Conservation (phyloP, 257 asterid species). For the Agastache rugosa region DNA sequence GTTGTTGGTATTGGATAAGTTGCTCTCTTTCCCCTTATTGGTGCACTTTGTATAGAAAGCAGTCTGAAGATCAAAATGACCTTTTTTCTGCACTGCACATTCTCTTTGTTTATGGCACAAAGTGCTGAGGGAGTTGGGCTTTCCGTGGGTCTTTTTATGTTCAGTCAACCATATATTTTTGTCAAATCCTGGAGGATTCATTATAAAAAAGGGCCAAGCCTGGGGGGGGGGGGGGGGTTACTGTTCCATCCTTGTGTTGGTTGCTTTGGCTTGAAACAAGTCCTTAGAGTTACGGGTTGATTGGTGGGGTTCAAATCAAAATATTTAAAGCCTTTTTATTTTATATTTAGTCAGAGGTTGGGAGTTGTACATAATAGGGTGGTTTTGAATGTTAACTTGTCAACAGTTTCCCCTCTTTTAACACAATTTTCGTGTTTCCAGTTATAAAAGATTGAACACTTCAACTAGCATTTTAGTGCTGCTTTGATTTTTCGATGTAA, state of each 20-base stretch:
- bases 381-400: background rate
- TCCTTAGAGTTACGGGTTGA: background rate
- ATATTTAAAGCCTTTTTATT: background rate
- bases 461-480: background rate
- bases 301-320: background rate
- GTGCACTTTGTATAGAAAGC: background rate
- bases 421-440: background rate
- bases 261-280: constrained; percentile 2
- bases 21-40: background rate
- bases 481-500: constrained; percentile 24
- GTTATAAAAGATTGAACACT: background rate
- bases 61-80: background rate
- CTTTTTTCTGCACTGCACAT: background rate
- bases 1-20: background rate
- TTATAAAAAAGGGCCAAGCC: background rate
- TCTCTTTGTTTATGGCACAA: background rate
- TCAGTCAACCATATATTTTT: background rate
- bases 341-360: background rate
- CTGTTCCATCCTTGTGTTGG: background rate
- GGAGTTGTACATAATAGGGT: background rate
- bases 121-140: background rate
- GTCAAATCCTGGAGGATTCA: background rate
- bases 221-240: background rate
- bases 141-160: background rate
- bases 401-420: background rate